These are phyloP conservation scores for Inga leiocalycina DNA, from an alignment of 306 rosid genomes.

Conservation along the genomic window DNA sequence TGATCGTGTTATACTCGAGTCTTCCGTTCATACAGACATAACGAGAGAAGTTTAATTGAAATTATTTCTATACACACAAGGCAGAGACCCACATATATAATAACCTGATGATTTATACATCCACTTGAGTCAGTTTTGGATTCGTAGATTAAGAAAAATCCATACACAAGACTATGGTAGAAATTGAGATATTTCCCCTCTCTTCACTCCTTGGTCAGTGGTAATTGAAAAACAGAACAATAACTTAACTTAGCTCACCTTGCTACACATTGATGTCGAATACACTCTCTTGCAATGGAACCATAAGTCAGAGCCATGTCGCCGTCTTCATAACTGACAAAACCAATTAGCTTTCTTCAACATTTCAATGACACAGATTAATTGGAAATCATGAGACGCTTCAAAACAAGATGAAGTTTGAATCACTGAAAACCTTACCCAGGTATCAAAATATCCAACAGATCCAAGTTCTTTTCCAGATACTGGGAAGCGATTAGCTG, in stretches of 20 bases:
- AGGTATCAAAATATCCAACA: conserved; percentile 51
- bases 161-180: neutral
- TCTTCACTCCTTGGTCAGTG: neutral
- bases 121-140: neutral
- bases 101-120: neutral
- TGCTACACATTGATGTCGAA: conserved; percentile 87
- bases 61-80: neutral
- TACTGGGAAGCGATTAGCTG: conserved; percentile 54
- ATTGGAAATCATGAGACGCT: neutral
- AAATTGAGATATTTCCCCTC: neutral
- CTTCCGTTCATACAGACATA: neutral
- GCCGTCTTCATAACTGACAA: conserved; percentile 61
- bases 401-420: neutral
- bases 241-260: conserved; percentile 47
- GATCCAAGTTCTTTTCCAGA: conserved; percentile 60
- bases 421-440: conserved; percentile 46
- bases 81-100: neutral
- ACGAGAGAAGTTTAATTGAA: neutral
- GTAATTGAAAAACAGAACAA: neutral
- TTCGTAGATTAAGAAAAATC: neutral
- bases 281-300: conserved; percentile 80
- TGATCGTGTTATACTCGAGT: neutral
- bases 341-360: conserved; percentile 4
- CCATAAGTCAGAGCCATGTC: conserved; percentile 85
- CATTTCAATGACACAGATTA: neutral